phyloP scores from a whole-genome alignment of 108 stramenopile genomes.

The Skeletonema menzelii region DNA sequence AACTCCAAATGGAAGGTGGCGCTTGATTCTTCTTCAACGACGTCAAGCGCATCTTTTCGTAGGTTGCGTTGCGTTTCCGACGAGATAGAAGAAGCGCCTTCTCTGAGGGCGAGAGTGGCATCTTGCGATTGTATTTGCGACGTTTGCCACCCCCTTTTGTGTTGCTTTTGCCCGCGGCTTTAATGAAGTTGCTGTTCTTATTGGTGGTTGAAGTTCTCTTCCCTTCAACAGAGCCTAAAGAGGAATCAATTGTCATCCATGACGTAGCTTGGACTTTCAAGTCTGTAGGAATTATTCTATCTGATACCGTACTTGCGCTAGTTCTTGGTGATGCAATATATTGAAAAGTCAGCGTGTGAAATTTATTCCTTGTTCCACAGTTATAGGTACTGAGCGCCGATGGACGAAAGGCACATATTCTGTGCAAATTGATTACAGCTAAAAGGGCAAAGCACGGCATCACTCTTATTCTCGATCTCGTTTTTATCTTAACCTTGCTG shows the following conservation, averaged over 20 bases:
- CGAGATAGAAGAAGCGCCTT: slow-evolving; percentile 24
- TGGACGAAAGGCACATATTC: not conserved
- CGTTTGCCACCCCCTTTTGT: not conserved
- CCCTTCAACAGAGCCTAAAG: not conserved
- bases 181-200: not conserved
- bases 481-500: not conserved
- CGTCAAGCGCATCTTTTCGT: slow-evolving; percentile 54
- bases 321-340: not conserved
- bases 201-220: not conserved
- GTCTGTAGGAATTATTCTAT: not conserved
- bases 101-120: slow-evolving; percentile 43
- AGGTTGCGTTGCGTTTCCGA: slow-evolving; percentile 58
- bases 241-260: not conserved
- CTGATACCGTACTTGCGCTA: not conserved
- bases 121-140: slow-evolving; percentile 39
- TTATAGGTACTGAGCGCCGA: not conserved
- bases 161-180: not conserved
- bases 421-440: slow-evolving; percentile 1
- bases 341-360: not conserved
- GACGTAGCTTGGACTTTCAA: not conserved
- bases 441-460: not conserved
- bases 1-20: slow-evolving; percentile 74
- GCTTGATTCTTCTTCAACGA: slow-evolving; percentile 35
- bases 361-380: not conserved
- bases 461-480: not conserved